Conservation (phyloP, 371 early-diverging fungal genomes). For the Mucor plumbeus region DNA sequence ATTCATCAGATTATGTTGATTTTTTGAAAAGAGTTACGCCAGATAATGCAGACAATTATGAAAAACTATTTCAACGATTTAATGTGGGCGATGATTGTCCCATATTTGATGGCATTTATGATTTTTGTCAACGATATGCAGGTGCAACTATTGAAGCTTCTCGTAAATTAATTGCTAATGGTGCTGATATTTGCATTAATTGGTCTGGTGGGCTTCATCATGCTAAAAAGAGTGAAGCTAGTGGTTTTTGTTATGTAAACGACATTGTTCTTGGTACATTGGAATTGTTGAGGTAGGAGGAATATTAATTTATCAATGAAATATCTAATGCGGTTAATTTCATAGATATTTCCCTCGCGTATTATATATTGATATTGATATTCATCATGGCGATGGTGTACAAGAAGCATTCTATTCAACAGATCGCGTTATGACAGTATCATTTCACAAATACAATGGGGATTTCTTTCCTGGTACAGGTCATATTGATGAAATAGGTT, state of each 20-base stretch:
- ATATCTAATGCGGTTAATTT: background rate
- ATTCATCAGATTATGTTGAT: slow-evolving; percentile 97
- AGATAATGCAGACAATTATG: slow-evolving; percentile 78
- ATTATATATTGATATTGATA: slow-evolving; percentile 94
- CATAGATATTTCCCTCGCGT: slow-evolving; percentile 78
- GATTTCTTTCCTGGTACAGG: slow-evolving; percentile 97
- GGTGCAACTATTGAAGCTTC: slow-evolving; percentile 92
- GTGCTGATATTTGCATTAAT: slow-evolving; percentile 89
- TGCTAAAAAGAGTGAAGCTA: slow-evolving; percentile 92
- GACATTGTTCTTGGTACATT: slow-evolving; percentile 94
- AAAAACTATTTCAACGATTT: slow-evolving; percentile 72
- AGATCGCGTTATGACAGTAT: slow-evolving; percentile 93
- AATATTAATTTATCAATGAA: background rate
- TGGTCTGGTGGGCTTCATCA: slow-evolving; percentile 98
- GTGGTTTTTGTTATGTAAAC: slow-evolving; percentile 96
- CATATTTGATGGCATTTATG: slow-evolving; percentile 95
- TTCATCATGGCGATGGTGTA: slow-evolving; percentile 98
- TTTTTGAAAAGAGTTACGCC: slow-evolving; percentile 96
- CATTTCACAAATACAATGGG: slow-evolving; percentile 94
- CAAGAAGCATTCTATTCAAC: slow-evolving; percentile 93
- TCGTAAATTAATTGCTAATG: slow-evolving; percentile 74
- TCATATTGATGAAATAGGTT: slow-evolving; percentile 78
- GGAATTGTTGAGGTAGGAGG: slow-evolving; percentile 75
- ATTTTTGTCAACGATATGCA: slow-evolving; percentile 91
- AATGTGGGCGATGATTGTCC: slow-evolving; percentile 98